Evolutionary conservation across 306 rosid species (phyloP).

Genomic region (apple (Malus domestica)): DNA sequence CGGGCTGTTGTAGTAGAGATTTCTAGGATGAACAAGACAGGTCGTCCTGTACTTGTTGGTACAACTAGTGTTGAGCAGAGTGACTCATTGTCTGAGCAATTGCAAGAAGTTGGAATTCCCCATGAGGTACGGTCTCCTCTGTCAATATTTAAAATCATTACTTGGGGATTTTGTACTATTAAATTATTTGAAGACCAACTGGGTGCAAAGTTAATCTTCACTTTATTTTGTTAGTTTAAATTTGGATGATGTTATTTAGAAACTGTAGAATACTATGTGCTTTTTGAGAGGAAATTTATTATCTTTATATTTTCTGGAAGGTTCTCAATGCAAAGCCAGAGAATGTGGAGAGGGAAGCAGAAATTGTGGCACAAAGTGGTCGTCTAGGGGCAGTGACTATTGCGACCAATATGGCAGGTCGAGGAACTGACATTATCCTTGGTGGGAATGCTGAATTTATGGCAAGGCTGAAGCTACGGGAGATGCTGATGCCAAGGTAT

Average conservation of each 20-base stretch:
- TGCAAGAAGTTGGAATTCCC: slow-evolving; percentile 78
- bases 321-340: slow-evolving; percentile 99
- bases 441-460: slow-evolving; percentile 99
- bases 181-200: neutral
- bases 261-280: neutral
- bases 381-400: slow-evolving; percentile 94
- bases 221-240: neutral
- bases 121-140: slow-evolving; percentile 61
- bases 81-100: slow-evolving; percentile 73
- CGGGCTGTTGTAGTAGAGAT: slow-evolving; percentile 95
- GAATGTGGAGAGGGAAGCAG: slow-evolving; percentile 99
- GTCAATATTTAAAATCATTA: slow-evolving; percentile 7
- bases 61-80: slow-evolving; percentile 98
- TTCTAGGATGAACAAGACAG: slow-evolving; percentile 91
- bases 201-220: neutral
- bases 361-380: slow-evolving; percentile 97
- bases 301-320: slow-evolving; percentile 33
- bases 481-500: slow-evolving; percentile 94
- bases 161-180: neutral
- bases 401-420: slow-evolving; percentile 99
- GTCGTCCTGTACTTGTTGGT: slow-evolving; percentile 96
- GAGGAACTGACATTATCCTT: slow-evolving; percentile 97
- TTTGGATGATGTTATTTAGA: neutral
- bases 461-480: slow-evolving; percentile 93
- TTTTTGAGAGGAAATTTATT: neutral